These are phyloP conservation scores for Pisolithus tinctorius DNA, from an alignment of 768 basidiomycete genomes.

Conservation along the genomic window DNA sequence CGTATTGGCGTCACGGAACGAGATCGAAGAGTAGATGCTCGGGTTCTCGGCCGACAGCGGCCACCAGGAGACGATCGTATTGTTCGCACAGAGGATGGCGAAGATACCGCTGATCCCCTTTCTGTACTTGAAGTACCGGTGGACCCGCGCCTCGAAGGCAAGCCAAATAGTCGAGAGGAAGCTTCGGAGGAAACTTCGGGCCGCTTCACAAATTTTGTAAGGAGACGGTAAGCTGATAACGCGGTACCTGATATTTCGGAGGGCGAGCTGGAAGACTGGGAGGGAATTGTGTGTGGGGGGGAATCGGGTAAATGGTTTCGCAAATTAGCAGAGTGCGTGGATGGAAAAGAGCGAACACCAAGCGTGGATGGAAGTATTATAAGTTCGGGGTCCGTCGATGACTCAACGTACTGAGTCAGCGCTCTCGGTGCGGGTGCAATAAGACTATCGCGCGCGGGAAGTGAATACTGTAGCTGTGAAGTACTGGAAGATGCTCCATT, in stretches of 20 bases:
- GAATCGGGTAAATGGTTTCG: not conserved
- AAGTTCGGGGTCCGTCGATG: constrained; percentile 42
- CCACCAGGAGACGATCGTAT: constrained; percentile 7
- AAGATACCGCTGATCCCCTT: constrained; percentile 11
- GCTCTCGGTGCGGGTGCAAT: constrained; percentile 68
- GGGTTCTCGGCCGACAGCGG: constrained; percentile 6
- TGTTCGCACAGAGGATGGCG: constrained; percentile 10
- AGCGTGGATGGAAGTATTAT: constrained; percentile 66
- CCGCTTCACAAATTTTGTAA: constrained; percentile 49
- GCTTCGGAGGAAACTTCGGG: constrained; percentile 20
- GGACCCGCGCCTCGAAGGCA: constrained; percentile 29
- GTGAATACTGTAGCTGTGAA: constrained; percentile 46
- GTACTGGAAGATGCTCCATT: constrained; percentile 17
- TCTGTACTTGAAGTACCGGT: constrained; percentile 23
- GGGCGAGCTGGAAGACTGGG: constrained; percentile 7
- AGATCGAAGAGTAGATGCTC: constrained; percentile 12
- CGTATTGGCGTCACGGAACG: constrained; percentile 28
- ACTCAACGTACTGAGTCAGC: constrained; percentile 65
- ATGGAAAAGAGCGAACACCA: constrained; percentile 43
- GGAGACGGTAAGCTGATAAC: constrained; percentile 56
- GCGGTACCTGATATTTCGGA: constrained; percentile 37
- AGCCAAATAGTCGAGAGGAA: constrained; percentile 25
- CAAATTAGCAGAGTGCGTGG: constrained; percentile 18
- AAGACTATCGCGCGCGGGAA: constrained; percentile 45
- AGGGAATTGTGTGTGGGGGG: constrained; percentile 1